These are phyloP conservation scores for Ceratobasidium sp. DNA, from an alignment of 1,284 basidiomycete genomes.

Conservation along the genomic window DNA sequence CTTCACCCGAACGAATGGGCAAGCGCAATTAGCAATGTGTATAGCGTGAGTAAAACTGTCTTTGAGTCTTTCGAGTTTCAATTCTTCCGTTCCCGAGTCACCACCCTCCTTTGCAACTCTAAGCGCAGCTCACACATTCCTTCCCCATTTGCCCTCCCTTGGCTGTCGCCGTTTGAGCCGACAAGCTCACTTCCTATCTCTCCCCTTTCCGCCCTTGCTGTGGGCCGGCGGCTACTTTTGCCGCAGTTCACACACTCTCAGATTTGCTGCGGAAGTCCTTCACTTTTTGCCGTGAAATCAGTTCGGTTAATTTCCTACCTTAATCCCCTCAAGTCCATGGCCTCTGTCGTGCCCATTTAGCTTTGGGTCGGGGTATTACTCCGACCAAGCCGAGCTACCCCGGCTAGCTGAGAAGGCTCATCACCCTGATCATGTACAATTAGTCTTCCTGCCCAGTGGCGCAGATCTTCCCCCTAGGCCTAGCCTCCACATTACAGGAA, in stretches of 20 bases:
- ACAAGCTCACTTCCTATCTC: conserved; percentile 10
- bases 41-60: conserved; percentile 66
- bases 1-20: conserved; percentile 95
- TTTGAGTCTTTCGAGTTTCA: background rate
- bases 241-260: background rate
- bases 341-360: too few species aligned
- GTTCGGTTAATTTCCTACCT: background rate
- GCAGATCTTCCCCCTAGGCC: background rate
- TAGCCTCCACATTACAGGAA: background rate
- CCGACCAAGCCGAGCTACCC: background rate
- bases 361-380: background rate
- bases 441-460: background rate
- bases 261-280: background rate
- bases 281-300: background rate
- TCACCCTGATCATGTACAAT: background rate
- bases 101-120: background rate
- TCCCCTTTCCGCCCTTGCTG: background rate
- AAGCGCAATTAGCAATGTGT: conserved; percentile 86
- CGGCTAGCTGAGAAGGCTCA: background rate
- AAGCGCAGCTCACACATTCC: too few species aligned
- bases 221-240: conserved; percentile 14
- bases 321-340: background rate
- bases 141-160: background rate
- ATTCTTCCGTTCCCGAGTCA: background rate
- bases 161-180: background rate